Conservation (phyloP, 2,329 filamentous ascomycete genomes). For the Paramyrothecium roridum region DNA sequence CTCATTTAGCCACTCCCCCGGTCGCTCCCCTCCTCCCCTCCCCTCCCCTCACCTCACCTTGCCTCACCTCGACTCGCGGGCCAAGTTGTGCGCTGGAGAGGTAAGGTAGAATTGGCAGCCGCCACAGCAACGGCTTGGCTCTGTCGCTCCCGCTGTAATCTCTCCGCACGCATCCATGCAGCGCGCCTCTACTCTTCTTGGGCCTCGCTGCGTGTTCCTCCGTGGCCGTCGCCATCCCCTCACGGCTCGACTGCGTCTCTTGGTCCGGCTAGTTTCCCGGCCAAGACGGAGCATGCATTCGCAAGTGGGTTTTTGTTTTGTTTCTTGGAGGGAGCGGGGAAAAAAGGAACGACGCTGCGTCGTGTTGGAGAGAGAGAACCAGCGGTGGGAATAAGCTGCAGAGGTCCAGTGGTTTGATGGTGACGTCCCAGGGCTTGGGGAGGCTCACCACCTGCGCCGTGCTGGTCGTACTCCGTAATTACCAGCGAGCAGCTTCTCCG, state of each 20-base stretch:
- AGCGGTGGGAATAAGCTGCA: too few relatives aligned
- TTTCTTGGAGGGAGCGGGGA: background rate
- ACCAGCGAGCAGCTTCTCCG: too few relatives aligned
- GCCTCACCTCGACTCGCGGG: too few relatives aligned
- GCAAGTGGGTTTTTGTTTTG: background rate
- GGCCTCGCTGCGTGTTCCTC: background rate
- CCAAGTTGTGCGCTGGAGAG: too few relatives aligned
- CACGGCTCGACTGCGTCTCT: background rate
- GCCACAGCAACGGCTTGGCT: too few relatives aligned
- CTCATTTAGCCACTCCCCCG: background rate
- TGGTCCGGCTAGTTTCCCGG: background rate
- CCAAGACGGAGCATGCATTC: background rate
- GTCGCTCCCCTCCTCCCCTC: background rate
- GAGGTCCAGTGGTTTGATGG: too few relatives aligned
- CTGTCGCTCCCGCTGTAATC: background rate
- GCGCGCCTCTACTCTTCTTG: background rate
- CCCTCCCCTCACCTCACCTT: too few relatives aligned
- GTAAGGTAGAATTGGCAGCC: too few relatives aligned
- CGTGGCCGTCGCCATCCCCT: background rate
- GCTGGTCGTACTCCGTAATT: too few relatives aligned
- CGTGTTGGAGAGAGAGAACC: too few relatives aligned
- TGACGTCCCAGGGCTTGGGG: too few relatives aligned
- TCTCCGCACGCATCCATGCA: background rate
- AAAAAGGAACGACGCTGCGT: background rate
- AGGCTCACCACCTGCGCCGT: too few relatives aligned